phyloP scores from a whole-genome alignment of 345 rosid species.

The Anastatica hierochuntica region DNA sequence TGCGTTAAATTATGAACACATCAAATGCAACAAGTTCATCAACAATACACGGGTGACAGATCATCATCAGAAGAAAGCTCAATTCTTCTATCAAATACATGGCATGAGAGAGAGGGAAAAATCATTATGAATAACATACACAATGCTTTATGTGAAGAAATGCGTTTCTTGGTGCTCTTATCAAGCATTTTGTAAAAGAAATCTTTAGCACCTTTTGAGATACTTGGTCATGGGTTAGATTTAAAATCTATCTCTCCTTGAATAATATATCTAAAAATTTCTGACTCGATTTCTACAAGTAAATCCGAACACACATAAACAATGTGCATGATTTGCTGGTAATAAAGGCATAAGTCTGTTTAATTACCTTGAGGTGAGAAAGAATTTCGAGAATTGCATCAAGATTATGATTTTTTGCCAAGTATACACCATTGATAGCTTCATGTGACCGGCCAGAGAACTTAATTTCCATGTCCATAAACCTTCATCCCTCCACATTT shows the following conservation, averaged over 20 bases:
- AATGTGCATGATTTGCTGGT: too few species aligned
- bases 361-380: constrained; percentile 67
- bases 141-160: constrained; percentile 80
- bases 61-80: constrained; percentile 5
- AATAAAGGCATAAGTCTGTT: too few species aligned
- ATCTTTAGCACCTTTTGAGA: constrained; percentile 88
- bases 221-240: constrained; percentile 93
- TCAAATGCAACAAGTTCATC: too few species aligned
- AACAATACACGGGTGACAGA: constrained; percentile 96
- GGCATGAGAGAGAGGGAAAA: not conserved
- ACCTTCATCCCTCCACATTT: constrained; percentile 44
- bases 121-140: constrained; percentile 36
- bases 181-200: constrained; percentile 81
- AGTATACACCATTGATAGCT: constrained; percentile 62
- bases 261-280: constrained; percentile 87
- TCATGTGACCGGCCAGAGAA: constrained; percentile 65
- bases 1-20: too few species aligned
- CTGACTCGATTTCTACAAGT: constrained; percentile 79
- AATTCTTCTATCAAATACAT: not conserved
- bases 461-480: constrained; percentile 41
- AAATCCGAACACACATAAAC: too few species aligned
- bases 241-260: constrained; percentile 74
- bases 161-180: constrained; percentile 70
- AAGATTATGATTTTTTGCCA: constrained; percentile 61
- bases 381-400: constrained; percentile 84